Conservation (phyloP, 23 red algal species). For the Gracilaria gracilis region DNA sequence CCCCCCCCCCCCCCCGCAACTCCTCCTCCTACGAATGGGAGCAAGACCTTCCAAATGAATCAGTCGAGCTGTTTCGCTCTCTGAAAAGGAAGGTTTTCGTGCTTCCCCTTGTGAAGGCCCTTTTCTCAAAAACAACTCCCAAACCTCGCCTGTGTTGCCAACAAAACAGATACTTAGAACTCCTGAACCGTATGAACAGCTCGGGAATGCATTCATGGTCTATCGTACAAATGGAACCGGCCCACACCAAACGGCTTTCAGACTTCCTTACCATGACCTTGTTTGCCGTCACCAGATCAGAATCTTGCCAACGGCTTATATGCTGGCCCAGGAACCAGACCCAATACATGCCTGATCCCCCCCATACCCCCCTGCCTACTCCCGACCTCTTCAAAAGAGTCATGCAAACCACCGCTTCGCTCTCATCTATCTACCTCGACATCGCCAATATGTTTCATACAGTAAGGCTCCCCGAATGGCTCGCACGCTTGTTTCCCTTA, state of each 20-base stretch:
- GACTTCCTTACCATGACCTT: conserved; percentile 8
- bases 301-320: neutral
- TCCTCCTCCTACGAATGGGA: too few species aligned
- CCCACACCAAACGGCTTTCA: neutral
- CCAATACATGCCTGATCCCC: neutral
- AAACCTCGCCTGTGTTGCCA: neutral
- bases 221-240: neutral
- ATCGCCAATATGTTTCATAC: conserved; percentile 45
- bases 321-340: conserved; percentile 17
- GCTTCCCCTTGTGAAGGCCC: neutral
- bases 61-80: too few species aligned
- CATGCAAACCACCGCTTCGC: neutral
- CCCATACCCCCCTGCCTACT: neutral
- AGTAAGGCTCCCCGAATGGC: conserved; percentile 18
- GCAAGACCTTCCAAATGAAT: too few species aligned
- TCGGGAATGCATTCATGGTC: neutral
- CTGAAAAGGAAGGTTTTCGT: neutral
- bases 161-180: neutral
- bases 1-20: too few species aligned
- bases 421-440: conserved; percentile 24
- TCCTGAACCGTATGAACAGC: neutral
- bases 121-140: neutral
- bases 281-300: neutral
- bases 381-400: conserved; percentile 18
- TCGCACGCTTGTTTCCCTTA: neutral